Conservation (phyloP, 176 grass and related monocot genomes). For the Triticum timopheevii region DNA sequence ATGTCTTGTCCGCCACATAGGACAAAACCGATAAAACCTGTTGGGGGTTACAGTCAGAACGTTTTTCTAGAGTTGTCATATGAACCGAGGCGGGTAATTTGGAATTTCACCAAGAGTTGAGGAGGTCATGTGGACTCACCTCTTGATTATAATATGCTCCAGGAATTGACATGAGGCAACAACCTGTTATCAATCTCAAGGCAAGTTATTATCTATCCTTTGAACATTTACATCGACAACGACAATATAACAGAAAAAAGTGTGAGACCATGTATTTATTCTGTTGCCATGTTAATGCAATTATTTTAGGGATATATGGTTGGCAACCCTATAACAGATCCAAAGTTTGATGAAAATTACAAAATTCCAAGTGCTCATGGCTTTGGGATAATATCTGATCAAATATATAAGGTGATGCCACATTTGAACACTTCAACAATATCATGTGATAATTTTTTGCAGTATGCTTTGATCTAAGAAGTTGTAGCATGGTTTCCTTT, state of each 20-base stretch:
- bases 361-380: conserved; percentile 40
- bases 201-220: background rate
- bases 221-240: background rate
- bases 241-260: background rate
- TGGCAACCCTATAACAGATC: conserved; percentile 46
- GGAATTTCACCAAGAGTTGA: background rate
- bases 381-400: conserved; percentile 61
- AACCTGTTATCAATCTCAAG: conserved; percentile 43
- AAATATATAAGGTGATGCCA: conserved; percentile 41
- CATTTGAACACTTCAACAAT: background rate
- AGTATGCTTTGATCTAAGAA: background rate
- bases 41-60: too few relatives aligned
- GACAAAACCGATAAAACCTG: background rate
- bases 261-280: background rate
- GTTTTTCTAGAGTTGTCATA: background rate
- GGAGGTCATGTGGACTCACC: background rate
- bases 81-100: background rate
- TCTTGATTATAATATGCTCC: background rate
- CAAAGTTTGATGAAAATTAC: conserved; percentile 14
- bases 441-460: background rate
- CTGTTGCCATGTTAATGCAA: background rate
- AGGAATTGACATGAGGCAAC: conserved; percentile 35
- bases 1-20: background rate
- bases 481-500: background rate
- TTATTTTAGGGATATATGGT: conserved; percentile 48